A percentile compares a stretch with the other conserved stretches of the same genome.
phyloP scores from a whole-genome alignment of 108 stramenopile genomes.

The Conticribra weissflogii region DNA sequence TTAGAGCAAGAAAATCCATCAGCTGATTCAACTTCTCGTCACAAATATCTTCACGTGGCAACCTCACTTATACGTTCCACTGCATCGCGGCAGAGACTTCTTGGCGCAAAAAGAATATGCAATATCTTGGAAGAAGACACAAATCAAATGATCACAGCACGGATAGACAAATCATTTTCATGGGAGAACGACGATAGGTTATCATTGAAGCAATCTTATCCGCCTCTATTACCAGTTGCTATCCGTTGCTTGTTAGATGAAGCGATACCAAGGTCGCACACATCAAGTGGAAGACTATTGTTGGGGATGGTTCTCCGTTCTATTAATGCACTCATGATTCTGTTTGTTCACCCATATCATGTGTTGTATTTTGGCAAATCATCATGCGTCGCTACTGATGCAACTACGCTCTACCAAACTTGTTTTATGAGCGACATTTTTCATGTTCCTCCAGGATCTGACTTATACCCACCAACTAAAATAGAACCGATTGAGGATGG shows the following conservation, averaged over 20 bases:
- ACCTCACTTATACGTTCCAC: constrained; percentile 78
- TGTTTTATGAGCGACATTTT: constrained; percentile 75
- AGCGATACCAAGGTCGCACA: constrained; percentile 34
- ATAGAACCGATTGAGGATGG: constrained; percentile 46
- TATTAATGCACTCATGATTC: constrained; percentile 54
- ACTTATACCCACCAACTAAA: constrained; percentile 59
- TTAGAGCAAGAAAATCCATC: constrained; percentile 2
- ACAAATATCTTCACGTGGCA: constrained; percentile 48
- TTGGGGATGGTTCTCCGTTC: constrained; percentile 64
- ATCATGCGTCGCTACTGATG: constrained; percentile 11
- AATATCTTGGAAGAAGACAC: constrained; percentile 42
- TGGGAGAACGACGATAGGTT: constrained; percentile 14
- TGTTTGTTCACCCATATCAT: constrained; percentile 73
- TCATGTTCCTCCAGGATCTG: constrained; percentile 57
- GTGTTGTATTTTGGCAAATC: constrained; percentile 37
- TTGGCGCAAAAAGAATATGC: constrained; percentile 63
- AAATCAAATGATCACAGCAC: constrained; percentile 14
- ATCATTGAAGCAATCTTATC: constrained; percentile 36
- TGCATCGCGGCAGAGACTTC: constrained; percentile 69
- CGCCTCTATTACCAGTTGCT: constrained; percentile 73
- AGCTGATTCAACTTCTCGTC: constrained; percentile 2
- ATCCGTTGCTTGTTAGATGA: constrained; percentile 83
- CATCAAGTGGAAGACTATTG: constrained; percentile 47
- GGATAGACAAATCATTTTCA: constrained; percentile 18
- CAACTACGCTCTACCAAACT: constrained; percentile 47